Conservation (phyloP, 106 monocot genomes). For the Phalaenopsis equestris region DNA sequence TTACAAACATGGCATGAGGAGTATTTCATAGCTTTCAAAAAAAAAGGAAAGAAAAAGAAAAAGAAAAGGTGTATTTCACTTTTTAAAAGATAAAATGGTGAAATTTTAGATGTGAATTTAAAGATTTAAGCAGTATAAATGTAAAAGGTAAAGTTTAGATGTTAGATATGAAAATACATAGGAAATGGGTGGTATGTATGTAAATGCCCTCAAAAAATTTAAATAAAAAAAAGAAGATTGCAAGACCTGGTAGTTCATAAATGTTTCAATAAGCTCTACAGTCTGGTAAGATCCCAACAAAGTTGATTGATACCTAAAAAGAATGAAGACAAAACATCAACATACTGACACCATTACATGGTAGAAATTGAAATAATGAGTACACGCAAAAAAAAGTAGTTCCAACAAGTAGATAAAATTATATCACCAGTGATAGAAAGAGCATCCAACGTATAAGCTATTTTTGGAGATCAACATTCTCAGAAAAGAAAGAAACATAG, state of each 20-base stretch:
- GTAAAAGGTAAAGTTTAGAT: background rate
- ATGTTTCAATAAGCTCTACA: slow-evolving; percentile 67
- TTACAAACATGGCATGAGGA: too few species aligned
- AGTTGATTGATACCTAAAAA: slow-evolving; percentile 62
- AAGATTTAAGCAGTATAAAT: background rate
- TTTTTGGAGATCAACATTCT: background rate
- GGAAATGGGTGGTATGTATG: too few species aligned
- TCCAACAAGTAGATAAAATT: background rate
- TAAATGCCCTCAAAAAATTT: background rate
- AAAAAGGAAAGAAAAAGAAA: background rate
- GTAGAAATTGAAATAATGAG: background rate
- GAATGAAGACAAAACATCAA: background rate
- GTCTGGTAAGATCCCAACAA: slow-evolving; percentile 67
- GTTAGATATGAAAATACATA: background rate
- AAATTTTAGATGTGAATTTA: too few species aligned
- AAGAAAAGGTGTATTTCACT: background rate
- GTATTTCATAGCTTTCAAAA: too few species aligned
- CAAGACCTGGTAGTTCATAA: slow-evolving; percentile 70
- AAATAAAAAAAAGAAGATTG: background rate
- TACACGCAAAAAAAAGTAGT: background rate
- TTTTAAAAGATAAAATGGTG: too few species aligned
- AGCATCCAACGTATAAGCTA: background rate
- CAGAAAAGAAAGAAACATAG: background rate
- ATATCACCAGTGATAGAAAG: background rate
- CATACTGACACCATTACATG: background rate